A percentile compares a stretch with the other conserved stretches of the same genome.
phyloP scores from a whole-genome alignment of 1,139 yeast species.

The Geotrichum reessii region DNA sequence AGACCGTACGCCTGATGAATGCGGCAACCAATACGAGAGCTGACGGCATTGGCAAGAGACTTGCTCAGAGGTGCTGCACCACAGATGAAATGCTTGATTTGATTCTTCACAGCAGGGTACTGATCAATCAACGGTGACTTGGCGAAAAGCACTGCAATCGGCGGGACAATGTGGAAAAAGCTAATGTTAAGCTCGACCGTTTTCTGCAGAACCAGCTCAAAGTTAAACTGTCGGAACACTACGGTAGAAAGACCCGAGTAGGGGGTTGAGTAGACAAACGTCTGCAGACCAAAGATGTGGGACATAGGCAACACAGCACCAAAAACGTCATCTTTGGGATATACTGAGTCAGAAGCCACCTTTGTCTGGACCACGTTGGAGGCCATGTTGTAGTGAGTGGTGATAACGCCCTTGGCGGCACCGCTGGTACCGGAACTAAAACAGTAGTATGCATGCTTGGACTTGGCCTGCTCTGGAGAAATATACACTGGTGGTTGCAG shows the following conservation, averaged over 20 bases:
- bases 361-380: conserved; percentile 30
- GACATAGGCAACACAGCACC: conserved; percentile 36
- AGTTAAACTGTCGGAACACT: conserved; percentile 34
- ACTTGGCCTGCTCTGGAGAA: conserved; percentile 21
- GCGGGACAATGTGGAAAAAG: conserved; percentile 36
- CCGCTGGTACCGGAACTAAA: conserved; percentile 80
- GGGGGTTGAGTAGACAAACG: conserved; percentile 27
- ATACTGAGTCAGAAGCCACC: conserved; percentile 15
- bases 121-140: conserved; percentile 36
- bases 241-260: conserved; percentile 28
- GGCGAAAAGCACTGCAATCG: conserved; percentile 37
- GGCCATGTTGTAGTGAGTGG: conserved; percentile 46
- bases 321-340: conserved; percentile 17
- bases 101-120: conserved; percentile 27
- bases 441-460: conserved; percentile 36
- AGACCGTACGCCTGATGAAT: conserved; percentile 68
- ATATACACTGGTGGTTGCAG: conserved; percentile 2
- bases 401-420: conserved; percentile 64
- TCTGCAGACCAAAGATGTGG: conserved; percentile 36
- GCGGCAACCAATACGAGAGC: conserved; percentile 22
- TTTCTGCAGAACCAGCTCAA: conserved; percentile 30
- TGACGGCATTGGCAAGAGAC: conserved; percentile 28
- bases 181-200: conserved; percentile 30
- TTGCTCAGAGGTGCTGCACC: conserved; percentile 40
- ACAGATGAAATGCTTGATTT: conserved; percentile 27